Evolutionary conservation across 2,329 filamentous ascomycete genomes (phyloP), one percentile per base, ranked within the genome.

Genomic region (Hortaea sp.): DNA sequence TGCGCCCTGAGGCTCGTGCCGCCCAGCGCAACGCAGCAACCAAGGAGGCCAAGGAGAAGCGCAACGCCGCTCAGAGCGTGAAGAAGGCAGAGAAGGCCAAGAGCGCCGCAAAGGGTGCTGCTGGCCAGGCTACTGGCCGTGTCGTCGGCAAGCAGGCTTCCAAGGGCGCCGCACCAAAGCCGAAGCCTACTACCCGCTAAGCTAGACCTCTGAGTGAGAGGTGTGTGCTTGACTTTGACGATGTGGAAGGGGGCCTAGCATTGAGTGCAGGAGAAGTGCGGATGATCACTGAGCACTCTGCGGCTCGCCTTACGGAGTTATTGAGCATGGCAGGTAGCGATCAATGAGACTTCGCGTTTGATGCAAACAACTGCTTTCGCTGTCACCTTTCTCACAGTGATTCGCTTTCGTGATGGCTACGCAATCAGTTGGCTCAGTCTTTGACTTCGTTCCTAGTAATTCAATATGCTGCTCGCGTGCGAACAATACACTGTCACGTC

Each of bases 81-180:
- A 98, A 97, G 88, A 98, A 97, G 86, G 85, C 87, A 51, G 89
- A 97, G 76, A 98, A 98, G 88, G 92, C 92, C 65, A 97, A 97
- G 86, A 77, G 63, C 66, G 89, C 89, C 58, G 79, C 84, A 60
- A 64, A 61, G 53, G 79, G 82, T 60, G 74, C 82, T 69, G 84
- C 86, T 76, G 89, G 88, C 67, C 80, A 88, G 76, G 77, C 79
- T 60, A 71, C 74, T 65, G 82, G 31, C 41, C 86, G 94, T 70
- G 77, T 84, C 71, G 61, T 65, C 41, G 89, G 88, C 82, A 98
- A 98, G 86, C 88, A 95, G 81, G 88, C 88, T 66, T 84, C 88
- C 59, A 95, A 94, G 82, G 92, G 92, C 66, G 81, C 88, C 61
- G 81, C 79, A 63, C 73, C 76, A 68, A 95, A 95, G 85, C 82